Evolutionary conservation across 768 basidiomycete genomes (phyloP).

Genomic region (Hirschioporus abietinus): DNA sequence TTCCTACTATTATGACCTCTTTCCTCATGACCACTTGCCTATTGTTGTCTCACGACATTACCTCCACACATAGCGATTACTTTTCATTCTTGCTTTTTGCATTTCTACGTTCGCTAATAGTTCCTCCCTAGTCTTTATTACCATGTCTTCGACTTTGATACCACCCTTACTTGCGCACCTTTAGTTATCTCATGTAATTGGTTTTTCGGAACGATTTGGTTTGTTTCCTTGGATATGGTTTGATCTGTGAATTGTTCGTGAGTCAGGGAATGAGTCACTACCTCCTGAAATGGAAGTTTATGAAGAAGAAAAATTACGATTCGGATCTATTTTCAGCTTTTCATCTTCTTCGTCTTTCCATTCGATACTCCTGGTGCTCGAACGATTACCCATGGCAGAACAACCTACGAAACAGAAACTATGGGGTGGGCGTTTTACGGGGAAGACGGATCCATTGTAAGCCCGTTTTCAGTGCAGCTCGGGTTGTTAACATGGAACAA

Average conservation of each 20-base stretch:
- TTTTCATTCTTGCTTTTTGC: conserved; percentile 1
- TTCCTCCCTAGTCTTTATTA: conserved; percentile 1
- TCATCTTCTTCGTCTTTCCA: neutral
- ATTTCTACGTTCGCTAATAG: conserved; percentile 5
- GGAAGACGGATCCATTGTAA: conserved; percentile 83
- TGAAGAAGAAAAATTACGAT: neutral
- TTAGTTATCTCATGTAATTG: conserved; percentile 1
- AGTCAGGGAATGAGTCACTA: neutral
- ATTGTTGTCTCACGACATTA: conserved; percentile 1
- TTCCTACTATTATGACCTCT: neutral
- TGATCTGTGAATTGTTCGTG: neutral
- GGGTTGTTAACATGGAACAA: neutral
- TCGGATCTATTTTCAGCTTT: neutral
- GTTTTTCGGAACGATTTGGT: neutral
- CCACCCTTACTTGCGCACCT: conserved; percentile 2
- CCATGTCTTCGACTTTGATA: conserved; percentile 4
- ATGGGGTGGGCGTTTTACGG: conserved; percentile 88
- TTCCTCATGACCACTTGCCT: neutral
- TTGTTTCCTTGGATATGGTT: neutral
- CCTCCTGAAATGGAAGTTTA: neutral
- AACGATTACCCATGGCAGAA: conserved; percentile 25
- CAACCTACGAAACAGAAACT: conserved; percentile 63
- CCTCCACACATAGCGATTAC: neutral
- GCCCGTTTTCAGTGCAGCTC: conserved; percentile 19
- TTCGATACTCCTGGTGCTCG: neutral